Evolutionary conservation across 1,284 basidiomycete species (phyloP), one percentile per base, ranked within the genome.

Genomic region (Rhodotorula sp.): DNA sequence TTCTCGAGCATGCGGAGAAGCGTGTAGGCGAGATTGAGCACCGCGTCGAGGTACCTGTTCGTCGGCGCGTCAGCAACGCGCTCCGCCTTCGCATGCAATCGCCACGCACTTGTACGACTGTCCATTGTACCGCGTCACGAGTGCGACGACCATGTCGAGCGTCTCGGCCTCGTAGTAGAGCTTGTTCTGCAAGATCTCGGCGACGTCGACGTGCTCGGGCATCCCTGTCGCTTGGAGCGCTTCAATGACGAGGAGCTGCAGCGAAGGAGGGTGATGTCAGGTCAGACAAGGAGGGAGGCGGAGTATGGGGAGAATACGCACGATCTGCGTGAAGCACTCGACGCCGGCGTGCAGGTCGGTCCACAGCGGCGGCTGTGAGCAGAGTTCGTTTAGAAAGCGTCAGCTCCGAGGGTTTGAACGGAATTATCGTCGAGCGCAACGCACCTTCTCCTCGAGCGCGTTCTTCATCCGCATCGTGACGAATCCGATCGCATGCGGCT

Each of bases 331-430:
- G 73, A 97, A 87, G 81, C 92, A 95, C 78, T 95, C 91, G 76
- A 96, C 88, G 57, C 92, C 91, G n/a, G 92, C 91, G 81, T 97
- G 92, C 44, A 97, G 84, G 79, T 96, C 94, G n/a, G 88, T 91
- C 92, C 92, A 95, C 67, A 88, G 84, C 78, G 92, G 91, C 44
- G 94, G 93, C 90, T 94, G 77, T 55, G 66, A 62, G 68, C 58
- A n/a, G 3, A 29, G 25, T 29, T n/a, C n/a, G n/a, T n/a, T n/a
- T n/a, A n/a, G n/a, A n/a, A n/a, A 51, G 19, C 17, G 13, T 25
- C 15, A 5, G 25, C 12, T 17, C 5, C 22, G 27, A 9, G 25
- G 51, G 21, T 10, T 22, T 5, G 46, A n/a, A n/a, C n/a, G n/a
- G n/a, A n/a, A n/a, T n/a, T n/a, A n/a, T n/a, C n/a, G n/a, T n/a